phyloP scores from a whole-genome alignment of 495 filamentous ascomycete species.

The Aspergillus sclerotiicarbonarius region DNA sequence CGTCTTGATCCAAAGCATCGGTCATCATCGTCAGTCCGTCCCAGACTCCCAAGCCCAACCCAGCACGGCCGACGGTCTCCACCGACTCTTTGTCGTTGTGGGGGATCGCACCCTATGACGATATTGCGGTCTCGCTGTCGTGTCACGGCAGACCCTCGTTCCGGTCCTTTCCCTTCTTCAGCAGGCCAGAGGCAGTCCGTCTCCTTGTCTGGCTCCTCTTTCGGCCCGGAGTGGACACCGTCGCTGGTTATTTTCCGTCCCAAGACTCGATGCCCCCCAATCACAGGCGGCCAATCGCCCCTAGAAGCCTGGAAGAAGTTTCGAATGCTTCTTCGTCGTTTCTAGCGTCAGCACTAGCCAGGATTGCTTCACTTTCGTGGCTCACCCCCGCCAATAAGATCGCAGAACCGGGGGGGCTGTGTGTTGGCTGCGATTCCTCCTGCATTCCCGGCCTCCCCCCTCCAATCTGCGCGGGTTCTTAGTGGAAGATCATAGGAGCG shows the following conservation, averaged over 20 bases:
- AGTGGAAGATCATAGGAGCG: conserved; percentile 9
- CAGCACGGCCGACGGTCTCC: background rate
- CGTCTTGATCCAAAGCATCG: background rate
- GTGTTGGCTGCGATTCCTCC: conserved; percentile 12
- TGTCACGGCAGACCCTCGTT: background rate
- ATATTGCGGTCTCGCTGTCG: background rate
- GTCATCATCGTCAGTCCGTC: background rate
- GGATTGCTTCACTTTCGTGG: conserved; percentile 12
- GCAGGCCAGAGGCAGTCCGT: background rate
- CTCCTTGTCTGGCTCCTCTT: background rate
- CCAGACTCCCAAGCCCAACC: background rate
- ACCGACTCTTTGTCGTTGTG: conserved; percentile 2
- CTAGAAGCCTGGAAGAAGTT: conserved; percentile 25
- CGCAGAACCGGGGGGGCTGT: conserved; percentile 16
- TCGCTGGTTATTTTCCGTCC: conserved; percentile 7
- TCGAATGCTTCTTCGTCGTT: conserved; percentile 20
- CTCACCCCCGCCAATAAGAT: conserved; percentile 12
- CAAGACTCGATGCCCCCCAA: background rate
- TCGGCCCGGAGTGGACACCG: conserved; percentile 4
- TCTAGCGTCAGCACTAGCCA: conserved; percentile 24
- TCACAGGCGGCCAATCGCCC: background rate
- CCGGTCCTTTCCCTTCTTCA: background rate
- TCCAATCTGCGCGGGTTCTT: conserved; percentile 2
- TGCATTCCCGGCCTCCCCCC: conserved; percentile 13
- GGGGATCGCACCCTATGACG: conserved; percentile 8